phyloP scores from a whole-genome alignment of 805 yeast genomes.

The Metschnikowia continentalis region DNA sequence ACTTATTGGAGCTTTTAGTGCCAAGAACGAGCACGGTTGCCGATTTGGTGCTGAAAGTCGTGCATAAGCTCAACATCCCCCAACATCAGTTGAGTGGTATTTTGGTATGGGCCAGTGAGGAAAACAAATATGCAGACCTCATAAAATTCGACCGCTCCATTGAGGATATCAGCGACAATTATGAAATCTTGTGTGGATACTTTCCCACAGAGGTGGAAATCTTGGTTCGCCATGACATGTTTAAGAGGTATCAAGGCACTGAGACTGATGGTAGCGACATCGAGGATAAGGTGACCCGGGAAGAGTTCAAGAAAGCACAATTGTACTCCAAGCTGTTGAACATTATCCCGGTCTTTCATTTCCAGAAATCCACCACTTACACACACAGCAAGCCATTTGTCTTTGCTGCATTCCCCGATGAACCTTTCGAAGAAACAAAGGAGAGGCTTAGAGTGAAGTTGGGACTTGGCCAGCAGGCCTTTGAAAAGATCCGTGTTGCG shows the following conservation, averaged over 20 bases:
- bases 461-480: constrained; percentile 77
- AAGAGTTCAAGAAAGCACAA: constrained; percentile 17
- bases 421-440: constrained; percentile 57
- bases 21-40: constrained; percentile 58
- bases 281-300: constrained; percentile 22
- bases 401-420: constrained; percentile 67
- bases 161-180: constrained; percentile 30
- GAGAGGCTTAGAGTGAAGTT: constrained; percentile 62
- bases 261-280: constrained; percentile 20
- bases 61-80: constrained; percentile 49
- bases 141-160: constrained; percentile 34
- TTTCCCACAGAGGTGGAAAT: constrained; percentile 42
- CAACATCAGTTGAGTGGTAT: constrained; percentile 44
- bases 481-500: constrained; percentile 69
- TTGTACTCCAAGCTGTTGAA: constrained; percentile 28
- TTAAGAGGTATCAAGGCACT: constrained; percentile 22
- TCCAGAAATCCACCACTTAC: constrained; percentile 59
- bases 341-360: constrained; percentile 69
- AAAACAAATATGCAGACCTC: constrained; percentile 36
- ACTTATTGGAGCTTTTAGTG: constrained; percentile 64
- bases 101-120: constrained; percentile 54
- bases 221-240: constrained; percentile 33
- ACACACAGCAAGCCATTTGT: constrained; percentile 85
- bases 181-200: constrained; percentile 38
- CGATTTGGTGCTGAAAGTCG: constrained; percentile 51